Percentiles rank a stretch among this genome's conserved stretches.
Conservation (phyloP, 1,139 yeast genomes). For the Scheffersomyces illinoinensis region DNA sequence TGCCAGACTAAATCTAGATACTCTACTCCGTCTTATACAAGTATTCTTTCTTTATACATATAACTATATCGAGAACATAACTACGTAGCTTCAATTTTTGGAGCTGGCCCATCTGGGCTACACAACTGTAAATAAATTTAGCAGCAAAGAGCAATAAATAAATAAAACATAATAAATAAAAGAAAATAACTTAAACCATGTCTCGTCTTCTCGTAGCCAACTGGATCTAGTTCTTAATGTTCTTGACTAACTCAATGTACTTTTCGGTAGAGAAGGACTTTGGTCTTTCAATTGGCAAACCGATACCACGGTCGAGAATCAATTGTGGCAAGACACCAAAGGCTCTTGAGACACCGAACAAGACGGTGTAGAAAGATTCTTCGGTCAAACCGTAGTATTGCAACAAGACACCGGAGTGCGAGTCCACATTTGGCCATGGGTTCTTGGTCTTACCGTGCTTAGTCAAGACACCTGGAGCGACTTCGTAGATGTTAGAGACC, state of each 20-base stretch:
- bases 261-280: conserved; percentile 85
- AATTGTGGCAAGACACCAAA: conserved; percentile 97
- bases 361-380: conserved; percentile 94
- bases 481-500: conserved; percentile 87
- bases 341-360: conserved; percentile 98
- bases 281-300: conserved; percentile 97
- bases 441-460: conserved; percentile 98
- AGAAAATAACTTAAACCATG: conserved; percentile 1
- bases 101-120: background rate
- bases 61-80: background rate
- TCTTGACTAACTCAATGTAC: conserved; percentile 62
- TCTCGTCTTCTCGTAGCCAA: background rate
- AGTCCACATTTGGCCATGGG: conserved; percentile 99
- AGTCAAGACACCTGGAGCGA: conserved; percentile 93
- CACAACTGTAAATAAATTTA: background rate
- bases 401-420: conserved; percentile 94
- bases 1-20: no score
- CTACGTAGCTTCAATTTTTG: background rate
- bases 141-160: conserved; percentile 8
- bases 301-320: conserved; percentile 94
- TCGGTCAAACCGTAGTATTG: conserved; percentile 97
- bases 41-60: background rate
- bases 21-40: background rate
- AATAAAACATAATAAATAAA: conserved; percentile 9
- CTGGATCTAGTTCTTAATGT: conserved; percentile 30